Percentiles rank a stretch among this genome's conserved stretches.
Conservation (phyloP, 1,139 yeast genomes). For the Scheffersomyces lignicola region DNA sequence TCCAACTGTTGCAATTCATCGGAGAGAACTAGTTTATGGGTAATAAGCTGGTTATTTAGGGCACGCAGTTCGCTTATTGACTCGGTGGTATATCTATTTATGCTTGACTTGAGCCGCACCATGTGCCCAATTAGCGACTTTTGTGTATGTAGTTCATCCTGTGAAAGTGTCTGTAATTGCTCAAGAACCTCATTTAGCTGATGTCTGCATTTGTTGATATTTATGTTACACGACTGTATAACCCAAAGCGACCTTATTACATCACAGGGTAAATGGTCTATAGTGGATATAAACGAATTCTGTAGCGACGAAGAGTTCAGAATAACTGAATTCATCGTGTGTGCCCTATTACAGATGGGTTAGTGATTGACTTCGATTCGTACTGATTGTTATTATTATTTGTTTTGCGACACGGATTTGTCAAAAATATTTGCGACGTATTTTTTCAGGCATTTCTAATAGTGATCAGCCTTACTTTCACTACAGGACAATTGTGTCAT, state of each 20-base stretch:
- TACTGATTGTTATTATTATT: no score
- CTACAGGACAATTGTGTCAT: no score
- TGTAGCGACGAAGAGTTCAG: slow-evolving; percentile 8
- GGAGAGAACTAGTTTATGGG: slow-evolving; percentile 29
- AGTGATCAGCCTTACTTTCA: no score
- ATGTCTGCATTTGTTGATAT: slow-evolving; percentile 22
- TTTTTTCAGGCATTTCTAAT: no score
- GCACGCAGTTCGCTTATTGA: slow-evolving; percentile 36
- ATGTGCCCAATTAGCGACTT: slow-evolving; percentile 3
- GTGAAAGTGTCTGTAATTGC: slow-evolving; percentile 9
- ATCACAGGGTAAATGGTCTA: slow-evolving; percentile 50
- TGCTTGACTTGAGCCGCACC: slow-evolving; percentile 10
- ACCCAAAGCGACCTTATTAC: slow-evolving; percentile 47
- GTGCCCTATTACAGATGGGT: no score
- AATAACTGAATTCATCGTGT: not conserved
- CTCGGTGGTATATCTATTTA: slow-evolving; percentile 20
- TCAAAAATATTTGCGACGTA: no score
- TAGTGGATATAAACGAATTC: slow-evolving; percentile 45
- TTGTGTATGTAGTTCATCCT: not conserved
- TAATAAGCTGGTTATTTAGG: slow-evolving; percentile 32
- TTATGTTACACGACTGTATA: slow-evolving; percentile 40
- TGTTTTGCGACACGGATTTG: no score
- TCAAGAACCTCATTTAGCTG: slow-evolving; percentile 18
- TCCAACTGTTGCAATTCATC: slow-evolving; percentile 34
- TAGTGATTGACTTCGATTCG: no score